Evolutionary conservation across 2,329 filamentous ascomycete genomes (phyloP), one percentile per base, ranked within the genome.

Genomic region (Beauveria rudraprayagi): DNA sequence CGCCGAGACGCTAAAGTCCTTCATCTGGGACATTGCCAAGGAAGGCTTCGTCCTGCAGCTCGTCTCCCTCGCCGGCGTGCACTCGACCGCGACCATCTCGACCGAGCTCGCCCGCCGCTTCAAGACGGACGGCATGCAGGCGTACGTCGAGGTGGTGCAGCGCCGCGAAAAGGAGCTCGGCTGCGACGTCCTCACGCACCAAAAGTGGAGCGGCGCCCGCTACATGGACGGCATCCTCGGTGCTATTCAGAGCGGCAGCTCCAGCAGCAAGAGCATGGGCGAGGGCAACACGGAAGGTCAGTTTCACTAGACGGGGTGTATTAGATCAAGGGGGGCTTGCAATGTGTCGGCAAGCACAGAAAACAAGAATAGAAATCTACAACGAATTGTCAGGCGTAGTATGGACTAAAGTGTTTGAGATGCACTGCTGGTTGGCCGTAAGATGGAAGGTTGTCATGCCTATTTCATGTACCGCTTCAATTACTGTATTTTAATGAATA

Each of bases 61-160:
- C 30, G 83, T 89, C 63, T 87, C 83, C 17, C 77, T 89, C 16
- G 86, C 86, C 0, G 86, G 86, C 17, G 70, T 89, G 59, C 86
- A 89, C 72, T 86, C 83, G 66, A 87, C 82, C 46, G 86, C 86
- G 4, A 81, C 83, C 17, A 82, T 84, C 54, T 83, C 83, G 19
- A 82, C 86, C 62, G 90, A 97, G 76, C 80, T 99, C 19, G 89
- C 91, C 10, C 84, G 84, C 63, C 83, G 80, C 7, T 99, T 96
- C 79, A 95, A 91, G 78, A 83, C 86, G 16, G 89, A 97, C 60
- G 94, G 94, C 60, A 99, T 99, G 94, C 82, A 94, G 69, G 93
- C 94, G 1, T 99, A 99, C 70, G 94, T 97, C n/a, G 90, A 96
- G 62, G 77, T 97, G 0, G 87, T 99, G 44, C 94, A 99, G 76